Conservation (phyloP, 352 stramenopile species). For the Phytophthora europaea region DNA sequence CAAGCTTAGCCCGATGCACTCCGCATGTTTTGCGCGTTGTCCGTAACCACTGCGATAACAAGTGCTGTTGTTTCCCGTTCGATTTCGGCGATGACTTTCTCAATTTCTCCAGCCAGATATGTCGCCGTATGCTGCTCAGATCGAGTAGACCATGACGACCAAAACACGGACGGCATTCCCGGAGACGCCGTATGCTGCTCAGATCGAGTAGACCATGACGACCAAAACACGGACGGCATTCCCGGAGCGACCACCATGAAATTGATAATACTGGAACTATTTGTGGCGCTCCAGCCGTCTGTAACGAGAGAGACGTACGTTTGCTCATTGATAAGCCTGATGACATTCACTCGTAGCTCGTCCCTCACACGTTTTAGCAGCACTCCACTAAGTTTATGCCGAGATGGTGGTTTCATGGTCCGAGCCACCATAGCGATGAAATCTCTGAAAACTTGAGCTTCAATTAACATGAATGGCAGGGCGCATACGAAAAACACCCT, state of each 20-base stretch:
- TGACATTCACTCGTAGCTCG: background rate
- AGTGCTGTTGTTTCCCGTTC: background rate
- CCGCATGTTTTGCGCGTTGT: slow-evolving; percentile 2
- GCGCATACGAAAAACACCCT: slow-evolving; percentile 2
- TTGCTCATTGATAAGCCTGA: slow-evolving; percentile 2
- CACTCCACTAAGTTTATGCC: background rate
- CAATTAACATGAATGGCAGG: slow-evolving; percentile 1
- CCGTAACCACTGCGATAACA: background rate
- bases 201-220: slow-evolving; percentile 1
- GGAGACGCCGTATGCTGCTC: background rate
- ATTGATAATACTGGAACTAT: slow-evolving; percentile 11
- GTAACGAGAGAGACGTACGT: slow-evolving; percentile 6
- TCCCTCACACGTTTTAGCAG: background rate
- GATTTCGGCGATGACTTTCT: slow-evolving; percentile 1
- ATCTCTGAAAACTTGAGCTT: slow-evolving; percentile 2
- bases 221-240: background rate
- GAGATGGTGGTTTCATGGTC: background rate
- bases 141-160: slow-evolving; percentile 3
- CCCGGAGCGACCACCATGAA: background rate
- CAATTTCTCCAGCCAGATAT: slow-evolving; percentile 5
- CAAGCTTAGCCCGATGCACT: background rate
- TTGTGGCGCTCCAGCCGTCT: slow-evolving; percentile 4
- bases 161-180: background rate
- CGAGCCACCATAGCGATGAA: slow-evolving; percentile 4
- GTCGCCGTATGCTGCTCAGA: background rate